A percentile compares a stretch with the other conserved stretches of the same genome.
These are phyloP conservation scores for Artemisia tridentata DNA, from an alignment of 129 eudicot species.

Conservation along the genomic window DNA sequence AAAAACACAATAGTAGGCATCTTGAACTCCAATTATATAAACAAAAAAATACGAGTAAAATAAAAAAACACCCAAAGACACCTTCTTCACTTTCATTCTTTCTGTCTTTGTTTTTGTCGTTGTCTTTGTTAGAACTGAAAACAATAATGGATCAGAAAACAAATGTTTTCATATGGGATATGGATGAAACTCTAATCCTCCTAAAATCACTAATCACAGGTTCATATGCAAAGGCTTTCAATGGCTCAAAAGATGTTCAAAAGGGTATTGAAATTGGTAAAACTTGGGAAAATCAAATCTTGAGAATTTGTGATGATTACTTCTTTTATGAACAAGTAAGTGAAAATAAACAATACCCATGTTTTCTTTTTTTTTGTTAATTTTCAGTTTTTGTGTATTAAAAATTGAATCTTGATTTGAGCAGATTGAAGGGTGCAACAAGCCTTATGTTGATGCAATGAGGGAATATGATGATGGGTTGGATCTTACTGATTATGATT, in stretches of 20 bases:
- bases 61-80: background rate
- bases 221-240: conserved; percentile 67
- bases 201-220: conserved; percentile 81
- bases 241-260: conserved; percentile 71
- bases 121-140: background rate
- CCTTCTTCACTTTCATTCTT: conserved; percentile 16
- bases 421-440: conserved; percentile 80
- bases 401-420: conserved; percentile 3
- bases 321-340: conserved; percentile 93
- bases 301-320: conserved; percentile 68
- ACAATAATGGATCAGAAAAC: conserved; percentile 47
- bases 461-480: conserved; percentile 70
- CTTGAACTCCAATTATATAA: too few species aligned
- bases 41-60: too few species aligned
- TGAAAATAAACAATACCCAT: background rate
- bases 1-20: too few species aligned
- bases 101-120: background rate
- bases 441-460: conserved; percentile 64
- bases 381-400: background rate
- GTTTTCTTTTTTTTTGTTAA: background rate
- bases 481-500: conserved; percentile 83
- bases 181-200: conserved; percentile 95
- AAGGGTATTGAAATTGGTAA: conserved; percentile 76
- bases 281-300: conserved; percentile 85
- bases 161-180: conserved; percentile 90